Conservation (phyloP, 108 stramenopile genomes). For the Fistulifera solaris region DNA sequence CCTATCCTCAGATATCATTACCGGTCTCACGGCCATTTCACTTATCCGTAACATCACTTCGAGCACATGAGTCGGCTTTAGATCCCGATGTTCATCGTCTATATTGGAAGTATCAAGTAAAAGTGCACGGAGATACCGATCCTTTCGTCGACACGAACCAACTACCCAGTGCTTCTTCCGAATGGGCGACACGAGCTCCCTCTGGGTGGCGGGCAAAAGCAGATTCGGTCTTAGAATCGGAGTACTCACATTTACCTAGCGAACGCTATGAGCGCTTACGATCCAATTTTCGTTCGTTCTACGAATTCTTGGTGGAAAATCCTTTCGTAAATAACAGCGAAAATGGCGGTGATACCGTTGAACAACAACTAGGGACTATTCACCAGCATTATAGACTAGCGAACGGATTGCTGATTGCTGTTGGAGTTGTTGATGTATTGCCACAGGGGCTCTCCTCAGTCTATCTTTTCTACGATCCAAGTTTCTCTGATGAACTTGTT, state of each 20-base stretch:
- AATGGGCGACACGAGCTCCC: conserved; percentile 4
- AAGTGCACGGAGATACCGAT: conserved; percentile 68
- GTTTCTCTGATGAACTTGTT: conserved; percentile 48
- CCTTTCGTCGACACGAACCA: conserved; percentile 28
- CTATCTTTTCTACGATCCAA: conserved; percentile 93
- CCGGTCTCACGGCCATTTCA: not conserved
- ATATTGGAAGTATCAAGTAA: conserved; percentile 56
- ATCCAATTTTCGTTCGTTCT: conserved; percentile 24
- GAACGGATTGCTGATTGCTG: conserved; percentile 72
- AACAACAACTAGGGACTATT: conserved; percentile 54
- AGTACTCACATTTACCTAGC: conserved; percentile 1
- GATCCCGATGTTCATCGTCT: conserved; percentile 69
- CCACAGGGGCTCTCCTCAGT: conserved; percentile 88
- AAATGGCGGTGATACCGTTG: not conserved
- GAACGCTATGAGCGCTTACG: conserved; percentile 1
- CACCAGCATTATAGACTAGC: conserved; percentile 88
- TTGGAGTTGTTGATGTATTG: conserved; percentile 89
- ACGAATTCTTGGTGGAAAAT: conserved; percentile 67
- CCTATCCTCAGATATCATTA: not conserved
- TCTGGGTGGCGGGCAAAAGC: not conserved
- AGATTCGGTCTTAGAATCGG: not conserved
- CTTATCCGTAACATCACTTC: conserved; percentile 25
- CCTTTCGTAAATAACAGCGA: conserved; percentile 31
- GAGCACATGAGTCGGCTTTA: conserved; percentile 52
- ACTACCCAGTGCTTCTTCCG: conserved; percentile 21